Percentiles rank a stretch among this genome's conserved stretches.
Conservation (phyloP, 352 stramenopile species). For the Phytophthora citricola region DNA sequence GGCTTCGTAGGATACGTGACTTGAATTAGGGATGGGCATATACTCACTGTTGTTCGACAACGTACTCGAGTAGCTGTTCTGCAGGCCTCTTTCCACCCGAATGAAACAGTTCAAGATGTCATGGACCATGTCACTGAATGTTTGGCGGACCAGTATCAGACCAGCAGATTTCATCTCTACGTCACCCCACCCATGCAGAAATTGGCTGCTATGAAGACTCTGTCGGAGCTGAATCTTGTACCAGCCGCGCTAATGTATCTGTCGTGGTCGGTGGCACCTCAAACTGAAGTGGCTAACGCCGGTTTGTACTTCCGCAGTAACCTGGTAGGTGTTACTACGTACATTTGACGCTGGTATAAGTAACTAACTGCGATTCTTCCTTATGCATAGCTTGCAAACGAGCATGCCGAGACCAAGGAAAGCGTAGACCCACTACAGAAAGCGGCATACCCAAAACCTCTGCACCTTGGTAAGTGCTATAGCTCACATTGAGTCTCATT, state of each 20-base stretch:
- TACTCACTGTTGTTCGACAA: background rate
- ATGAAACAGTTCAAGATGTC: constrained; percentile 79
- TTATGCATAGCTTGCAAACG: constrained; percentile 36
- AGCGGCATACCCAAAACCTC: constrained; percentile 53
- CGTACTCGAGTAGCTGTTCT: constrained; percentile 57
- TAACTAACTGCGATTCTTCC: constrained; percentile 9
- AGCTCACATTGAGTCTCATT: background rate
- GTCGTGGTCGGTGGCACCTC: constrained; percentile 60
- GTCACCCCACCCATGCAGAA: constrained; percentile 80
- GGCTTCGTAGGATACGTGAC: background rate
- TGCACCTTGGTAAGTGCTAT: constrained; percentile 46
- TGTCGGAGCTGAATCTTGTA: constrained; percentile 76
- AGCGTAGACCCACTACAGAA: constrained; percentile 27
- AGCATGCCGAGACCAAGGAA: constrained; percentile 54
- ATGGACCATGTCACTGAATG: constrained; percentile 67
- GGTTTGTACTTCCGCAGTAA: constrained; percentile 72
- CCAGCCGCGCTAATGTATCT: constrained; percentile 82
- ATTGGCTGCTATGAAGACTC: constrained; percentile 57
- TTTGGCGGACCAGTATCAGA: constrained; percentile 35
- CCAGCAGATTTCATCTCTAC: constrained; percentile 75
- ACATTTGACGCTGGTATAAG: background rate
- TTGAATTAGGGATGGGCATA: background rate
- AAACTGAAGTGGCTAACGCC: constrained; percentile 18
- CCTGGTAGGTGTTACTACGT: constrained; percentile 42
- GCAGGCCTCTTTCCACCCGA: constrained; percentile 86